phyloP scores from a whole-genome alignment of 441 rosid genomes.

The Gossypium gossypioides region DNA sequence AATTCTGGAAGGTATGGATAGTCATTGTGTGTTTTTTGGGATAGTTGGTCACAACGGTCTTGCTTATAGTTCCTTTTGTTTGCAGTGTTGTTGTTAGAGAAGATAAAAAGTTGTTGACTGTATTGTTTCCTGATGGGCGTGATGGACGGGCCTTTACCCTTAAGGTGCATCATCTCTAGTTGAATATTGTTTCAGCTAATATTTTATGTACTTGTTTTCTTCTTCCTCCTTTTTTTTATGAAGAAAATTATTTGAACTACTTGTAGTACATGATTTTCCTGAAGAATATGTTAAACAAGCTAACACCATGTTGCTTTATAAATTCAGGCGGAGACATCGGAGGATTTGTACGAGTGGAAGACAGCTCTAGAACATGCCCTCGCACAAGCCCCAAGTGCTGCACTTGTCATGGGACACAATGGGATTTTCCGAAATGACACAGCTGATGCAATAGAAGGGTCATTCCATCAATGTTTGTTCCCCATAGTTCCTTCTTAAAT shows the following conservation, averaged over 20 bases:
- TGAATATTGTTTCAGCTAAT: slow-evolving; percentile 10
- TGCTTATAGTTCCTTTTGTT: slow-evolving; percentile 21
- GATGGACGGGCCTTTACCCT: slow-evolving; percentile 99
- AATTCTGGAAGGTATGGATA: slow-evolving; percentile 79
- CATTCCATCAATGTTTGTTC: slow-evolving; percentile 64
- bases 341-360: slow-evolving; percentile 94
- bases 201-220: not conserved
- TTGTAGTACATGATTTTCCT: slow-evolving; percentile 1
- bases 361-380: slow-evolving; percentile 89
- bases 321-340: slow-evolving; percentile 81
- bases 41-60: slow-evolving; percentile 12
- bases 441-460: slow-evolving; percentile 64
- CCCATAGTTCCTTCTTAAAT: slow-evolving; percentile 13
- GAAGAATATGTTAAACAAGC: not conserved
- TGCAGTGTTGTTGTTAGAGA: slow-evolving; percentile 94
- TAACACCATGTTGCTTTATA: slow-evolving; percentile 9
- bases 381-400: slow-evolving; percentile 92
- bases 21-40: slow-evolving; percentile 14
- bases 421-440: slow-evolving; percentile 74
- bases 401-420: slow-evolving; percentile 87
- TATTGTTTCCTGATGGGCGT: slow-evolving; percentile 95
- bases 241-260: not conserved
- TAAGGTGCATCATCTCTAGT: slow-evolving; percentile 52
- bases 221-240: not conserved
- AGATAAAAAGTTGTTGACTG: slow-evolving; percentile 88